Base-by-base conservation (phyloP, 1,284 basidiomycete species). In the Kwoniella shivajii region DNA sequence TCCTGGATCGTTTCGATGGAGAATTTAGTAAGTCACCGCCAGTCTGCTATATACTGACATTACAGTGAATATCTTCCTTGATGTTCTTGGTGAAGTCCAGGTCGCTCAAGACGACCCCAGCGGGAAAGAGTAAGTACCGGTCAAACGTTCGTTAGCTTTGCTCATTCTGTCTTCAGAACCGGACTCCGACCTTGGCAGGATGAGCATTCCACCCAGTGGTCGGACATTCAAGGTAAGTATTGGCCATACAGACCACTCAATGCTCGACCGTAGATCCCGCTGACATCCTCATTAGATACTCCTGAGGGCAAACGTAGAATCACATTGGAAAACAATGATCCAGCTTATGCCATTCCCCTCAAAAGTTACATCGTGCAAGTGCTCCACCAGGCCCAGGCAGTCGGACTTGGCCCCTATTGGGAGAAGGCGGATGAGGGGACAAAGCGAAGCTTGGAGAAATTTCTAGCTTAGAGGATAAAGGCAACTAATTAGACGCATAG, bases 41-140 rank as follows among this genome's bases (percentile, higher is more conserved):
- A 80, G 49, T 77, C 22, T 2, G 18, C 36, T 18, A 18, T 24
- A 27, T 7, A 43, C 53, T 62, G 51, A 56, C 42, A 11, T 30
- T 3, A 86, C 54, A 61, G 90, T 90, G 77, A 92, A 92, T 71
- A 80, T 94, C 39, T 94, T 91, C 89, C 80, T 91, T 45, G 92
- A 94, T 67, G 90, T 93, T 4, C 87, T 94, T 41, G 88, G 87
- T 11, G 92, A 94, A 73, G 81, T 92, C 53, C 88, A 92, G 73
- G 85, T 85, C 1, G 78, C 82, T 54, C 71, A 73, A 6, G 77
- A 79, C 37, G 69, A 80, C 30, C 45, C 56, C 0, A 56, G 56
- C 9, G 67, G 63, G 3, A 46, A 61, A 45, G 74, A 74, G 77
- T 74, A 43, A 54, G 74, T 60, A 22, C 22, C 14, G 13, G 24